Percentiles rank a stretch among this genome's conserved stretches.
Conservation (phyloP, 257 asterid species). For the Fraxinus americana region DNA sequence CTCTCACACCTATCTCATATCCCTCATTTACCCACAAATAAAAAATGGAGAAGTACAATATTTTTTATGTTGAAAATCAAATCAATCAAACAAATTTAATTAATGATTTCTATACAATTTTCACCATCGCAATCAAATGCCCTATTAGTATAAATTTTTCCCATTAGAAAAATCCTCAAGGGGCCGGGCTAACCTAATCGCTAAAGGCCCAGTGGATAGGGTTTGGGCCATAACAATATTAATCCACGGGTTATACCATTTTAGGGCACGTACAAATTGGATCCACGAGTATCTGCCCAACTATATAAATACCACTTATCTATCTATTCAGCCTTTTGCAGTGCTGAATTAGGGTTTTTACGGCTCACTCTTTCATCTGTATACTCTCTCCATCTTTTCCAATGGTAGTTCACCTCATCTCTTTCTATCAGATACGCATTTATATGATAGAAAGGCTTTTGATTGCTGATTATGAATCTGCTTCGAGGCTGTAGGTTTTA, state of each 20-base stretch:
- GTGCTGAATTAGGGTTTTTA: slow-evolving; percentile 38
- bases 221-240: not conserved
- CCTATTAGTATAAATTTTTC: too few species aligned
- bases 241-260: not conserved
- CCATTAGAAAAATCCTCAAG: too few species aligned
- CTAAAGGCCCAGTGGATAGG: not conserved
- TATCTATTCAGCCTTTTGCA: not conserved
- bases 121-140: too few species aligned
- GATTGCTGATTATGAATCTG: not conserved
- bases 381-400: not conserved
- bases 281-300: not conserved
- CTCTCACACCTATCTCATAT: too few species aligned
- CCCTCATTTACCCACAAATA: too few species aligned
- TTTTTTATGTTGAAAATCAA: too few species aligned
- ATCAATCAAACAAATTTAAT: too few species aligned
- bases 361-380: slow-evolving; percentile 3
- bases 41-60: too few species aligned
- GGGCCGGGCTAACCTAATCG: too few species aligned
- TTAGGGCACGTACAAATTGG: not conserved
- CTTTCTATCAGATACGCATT: not conserved
- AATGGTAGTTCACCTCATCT: not conserved
- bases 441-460: not conserved
- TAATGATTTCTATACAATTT: too few species aligned
- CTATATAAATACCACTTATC: not conserved
- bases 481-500: not conserved